phyloP scores from a whole-genome alignment of 2,329 filamentous ascomycete species.

The Colletotrichum abscissum region DNA sequence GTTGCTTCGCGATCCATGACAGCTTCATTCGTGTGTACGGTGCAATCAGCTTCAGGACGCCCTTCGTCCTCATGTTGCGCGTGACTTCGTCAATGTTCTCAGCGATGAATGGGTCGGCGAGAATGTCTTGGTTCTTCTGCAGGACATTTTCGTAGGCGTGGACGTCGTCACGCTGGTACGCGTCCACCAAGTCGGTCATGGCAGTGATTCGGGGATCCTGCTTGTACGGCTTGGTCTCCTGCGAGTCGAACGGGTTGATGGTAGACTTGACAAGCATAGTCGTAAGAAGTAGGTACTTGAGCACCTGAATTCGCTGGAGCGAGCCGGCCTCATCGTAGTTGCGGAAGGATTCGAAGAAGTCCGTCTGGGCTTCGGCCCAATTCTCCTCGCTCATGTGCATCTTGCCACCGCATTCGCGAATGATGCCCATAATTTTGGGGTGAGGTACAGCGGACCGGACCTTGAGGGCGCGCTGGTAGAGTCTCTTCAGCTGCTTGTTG shows the following conservation, averaged over 20 bases:
- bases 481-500: slow-evolving; percentile 93
- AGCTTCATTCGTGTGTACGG: slow-evolving; percentile 95
- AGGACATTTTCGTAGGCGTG: slow-evolving; percentile 90
- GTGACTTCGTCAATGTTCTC: slow-evolving; percentile 99
- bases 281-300: slow-evolving; percentile 95
- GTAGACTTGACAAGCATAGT: slow-evolving; percentile 99
- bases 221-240: slow-evolving; percentile 98
- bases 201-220: slow-evolving; percentile 94
- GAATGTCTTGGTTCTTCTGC: slow-evolving; percentile 86
- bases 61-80: slow-evolving; percentile 97
- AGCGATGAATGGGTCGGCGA: slow-evolving; percentile 94
- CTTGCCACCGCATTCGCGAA: slow-evolving; percentile 97
- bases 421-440: slow-evolving; percentile 99
- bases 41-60: slow-evolving; percentile 90
- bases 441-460: slow-evolving; percentile 98
- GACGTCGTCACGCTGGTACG: slow-evolving; percentile 96
- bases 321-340: slow-evolving; percentile 99
- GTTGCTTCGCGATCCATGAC: slow-evolving; percentile 85
- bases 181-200: slow-evolving; percentile 97
- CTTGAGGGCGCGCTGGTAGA: slow-evolving; percentile 91
- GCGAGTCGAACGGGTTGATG: slow-evolving; percentile 98
- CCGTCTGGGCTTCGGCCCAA: slow-evolving; percentile 95
- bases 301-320: slow-evolving; percentile 93
- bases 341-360: slow-evolving; percentile 98
- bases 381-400: slow-evolving; percentile 99